phyloP scores from a whole-genome alignment of 2,329 filamentous ascomycete species.

The Trichoderma brevicompactum region DNA sequence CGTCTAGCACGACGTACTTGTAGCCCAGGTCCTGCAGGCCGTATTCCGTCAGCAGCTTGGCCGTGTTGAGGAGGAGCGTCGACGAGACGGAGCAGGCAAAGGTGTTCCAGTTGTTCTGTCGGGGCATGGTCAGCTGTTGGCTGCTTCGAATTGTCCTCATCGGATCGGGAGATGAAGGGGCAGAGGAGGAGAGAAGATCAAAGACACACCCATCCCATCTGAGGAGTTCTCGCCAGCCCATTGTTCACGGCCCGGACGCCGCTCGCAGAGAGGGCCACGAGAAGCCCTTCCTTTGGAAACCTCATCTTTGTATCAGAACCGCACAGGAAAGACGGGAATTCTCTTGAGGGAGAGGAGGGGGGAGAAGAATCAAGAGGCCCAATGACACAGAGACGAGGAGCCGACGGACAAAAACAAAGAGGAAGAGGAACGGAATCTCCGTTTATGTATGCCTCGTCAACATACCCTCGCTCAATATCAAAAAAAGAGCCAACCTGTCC shows the following conservation, averaged over 20 bases:
- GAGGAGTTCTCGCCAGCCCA: conserved; percentile 25
- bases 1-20: conserved; percentile 41
- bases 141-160: not conserved
- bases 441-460: not conserved
- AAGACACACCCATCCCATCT: conserved; percentile 28
- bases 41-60: conserved; percentile 35
- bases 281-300: conserved; percentile 1
- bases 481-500: not conserved
- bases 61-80: conserved; percentile 31
- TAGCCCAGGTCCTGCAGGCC: conserved; percentile 39
- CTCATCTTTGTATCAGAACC: not conserved
- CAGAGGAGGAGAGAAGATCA: not conserved
- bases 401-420: conserved; percentile 5
- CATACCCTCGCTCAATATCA: not conserved
- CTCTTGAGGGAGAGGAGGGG: not conserved
- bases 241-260: conserved; percentile 20
- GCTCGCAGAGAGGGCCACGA: conserved; percentile 13
- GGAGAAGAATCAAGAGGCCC: not conserved
- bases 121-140: not conserved
- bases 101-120: conserved; percentile 30
- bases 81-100: conserved; percentile 31
- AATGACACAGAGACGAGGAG: not conserved
- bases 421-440: not conserved
- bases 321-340: not conserved
- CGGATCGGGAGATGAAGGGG: not conserved